Base-by-base conservation (phyloP, 2,329 filamentous ascomycete species). In the Sporothrix curviconia region DNA sequence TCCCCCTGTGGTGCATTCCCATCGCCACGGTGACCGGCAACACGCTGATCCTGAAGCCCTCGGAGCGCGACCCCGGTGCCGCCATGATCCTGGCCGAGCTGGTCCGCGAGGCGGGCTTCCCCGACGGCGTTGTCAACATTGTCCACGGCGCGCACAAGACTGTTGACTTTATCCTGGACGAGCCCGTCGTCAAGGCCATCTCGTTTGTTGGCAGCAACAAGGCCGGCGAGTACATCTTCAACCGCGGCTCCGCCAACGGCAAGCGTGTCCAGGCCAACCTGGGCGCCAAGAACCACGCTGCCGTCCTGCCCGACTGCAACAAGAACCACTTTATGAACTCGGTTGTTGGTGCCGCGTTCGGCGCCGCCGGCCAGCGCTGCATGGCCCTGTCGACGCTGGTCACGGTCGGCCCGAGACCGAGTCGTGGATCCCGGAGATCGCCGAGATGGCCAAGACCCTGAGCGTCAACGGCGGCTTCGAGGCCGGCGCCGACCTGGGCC, bases 221-320 rank as follows among this genome's bases (percentile, higher is more conserved):
- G 78, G 90, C 89, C 7, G 89, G 89, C 67, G 88, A 92, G 75
- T 94, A 94, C 76, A 94, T 94, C 71, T 94, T 85, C 74, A 73
- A 77, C 56, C 83, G 88, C 57, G 89, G 84, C 32, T 90, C 87
- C 1, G 89, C 88, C 67, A 90, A 92, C 67, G 89, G 90, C 68
- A 94, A 94, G 81, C 86, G 89, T 66, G 88, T 92, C 32, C 90
- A 94, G 75, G 89, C 89, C 70, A 94, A 94, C 74, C 75, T 94
- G 61, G 90, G 89, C 40, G 89, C 89, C 64, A 94, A 94, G 81
- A 94, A 94, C 78, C 89, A 94, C 71, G 89, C 89, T 28, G 87
- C 87, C 55, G 85, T 94, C 30, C 81, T 92, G 60, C 89, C 89
- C 17, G 89, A 94, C 76, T 88, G 85, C 77, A 92, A 94, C 78